These are phyloP conservation scores for Zoysia matrella DNA, from an alignment of 202 grass and related monocot species.

Conservation along the genomic window DNA sequence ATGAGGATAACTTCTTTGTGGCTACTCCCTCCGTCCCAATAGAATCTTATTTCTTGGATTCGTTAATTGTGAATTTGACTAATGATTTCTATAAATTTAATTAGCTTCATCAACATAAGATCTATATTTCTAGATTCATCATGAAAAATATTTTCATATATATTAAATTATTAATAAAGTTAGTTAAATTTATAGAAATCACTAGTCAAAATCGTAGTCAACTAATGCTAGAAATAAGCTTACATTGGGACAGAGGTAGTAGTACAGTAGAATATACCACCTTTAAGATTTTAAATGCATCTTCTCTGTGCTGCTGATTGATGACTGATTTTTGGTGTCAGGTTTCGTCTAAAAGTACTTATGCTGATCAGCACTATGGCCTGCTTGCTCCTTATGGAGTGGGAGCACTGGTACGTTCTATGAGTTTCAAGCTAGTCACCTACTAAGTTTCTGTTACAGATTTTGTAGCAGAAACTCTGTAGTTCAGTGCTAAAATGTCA, in stretches of 20 bases:
- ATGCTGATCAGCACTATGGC: constrained; percentile 69
- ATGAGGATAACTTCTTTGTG: constrained; percentile 2
- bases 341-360: constrained; percentile 59
- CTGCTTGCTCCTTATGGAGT: constrained; percentile 60
- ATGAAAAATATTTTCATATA: too few species aligned
- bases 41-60: not conserved
- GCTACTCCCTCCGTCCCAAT: not conserved
- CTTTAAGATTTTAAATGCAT: constrained; percentile 2
- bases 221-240: too few species aligned
- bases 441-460: not conserved
- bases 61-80: too few species aligned
- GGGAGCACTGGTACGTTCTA: constrained; percentile 41
- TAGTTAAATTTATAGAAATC: too few species aligned
- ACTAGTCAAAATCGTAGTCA: too few species aligned
- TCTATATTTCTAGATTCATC: too few species aligned
- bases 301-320: constrained; percentile 24
- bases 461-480: not conserved
- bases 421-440: not conserved
- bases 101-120: too few species aligned
- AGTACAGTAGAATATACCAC: not conserved
- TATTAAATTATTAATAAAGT: too few species aligned
- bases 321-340: constrained; percentile 33
- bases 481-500: not conserved
- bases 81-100: too few species aligned
- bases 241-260: too few species aligned